Conservation (phyloP, 2,329 filamentous ascomycete species). For the Penicillium polonicum region DNA sequence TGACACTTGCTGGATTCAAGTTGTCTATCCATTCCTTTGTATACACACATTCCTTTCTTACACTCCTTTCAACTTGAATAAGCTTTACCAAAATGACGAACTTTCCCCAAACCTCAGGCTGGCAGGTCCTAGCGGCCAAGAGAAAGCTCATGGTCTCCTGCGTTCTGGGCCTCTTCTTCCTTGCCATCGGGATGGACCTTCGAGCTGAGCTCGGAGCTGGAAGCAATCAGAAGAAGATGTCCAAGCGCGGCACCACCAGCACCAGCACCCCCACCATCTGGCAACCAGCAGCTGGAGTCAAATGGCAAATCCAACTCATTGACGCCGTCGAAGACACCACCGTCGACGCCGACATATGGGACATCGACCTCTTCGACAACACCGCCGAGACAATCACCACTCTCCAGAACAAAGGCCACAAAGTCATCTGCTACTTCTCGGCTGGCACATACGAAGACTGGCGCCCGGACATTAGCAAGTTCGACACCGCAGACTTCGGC, state of each 20-base stretch:
- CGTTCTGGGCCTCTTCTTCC: constrained; percentile 1
- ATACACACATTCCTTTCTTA: constrained; percentile 4
- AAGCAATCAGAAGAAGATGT: not conserved
- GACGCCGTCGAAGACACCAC: constrained; percentile 44
- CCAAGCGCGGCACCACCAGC: constrained; percentile 3
- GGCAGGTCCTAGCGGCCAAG: constrained; percentile 4
- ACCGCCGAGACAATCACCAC: constrained; percentile 46
- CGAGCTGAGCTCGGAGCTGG: not conserved
- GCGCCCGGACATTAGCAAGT: constrained; percentile 58
- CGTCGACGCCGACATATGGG: constrained; percentile 57
- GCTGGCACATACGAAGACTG: constrained; percentile 67
- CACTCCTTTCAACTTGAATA: not conserved
- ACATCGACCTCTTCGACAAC: constrained; percentile 61
- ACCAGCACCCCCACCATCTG: constrained; percentile 35
- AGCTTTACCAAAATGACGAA: not conserved
- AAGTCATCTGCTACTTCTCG: constrained; percentile 73
- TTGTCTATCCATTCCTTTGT: constrained; percentile 9
- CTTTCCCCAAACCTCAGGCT: not conserved
- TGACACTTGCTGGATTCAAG: constrained; percentile 13
- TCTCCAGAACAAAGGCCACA: constrained; percentile 54
- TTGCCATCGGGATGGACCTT: constrained; percentile 3
- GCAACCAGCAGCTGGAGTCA: constrained; percentile 53
- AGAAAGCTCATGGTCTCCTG: not conserved
- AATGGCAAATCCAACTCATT: constrained; percentile 63
- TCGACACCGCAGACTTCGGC: constrained; percentile 58